Percentiles rank a stretch among this genome's conserved stretches.
These are phyloP conservation scores for Solanum aculeatissimum DNA, from an alignment of 305 asterid species.

Conservation along the genomic window DNA sequence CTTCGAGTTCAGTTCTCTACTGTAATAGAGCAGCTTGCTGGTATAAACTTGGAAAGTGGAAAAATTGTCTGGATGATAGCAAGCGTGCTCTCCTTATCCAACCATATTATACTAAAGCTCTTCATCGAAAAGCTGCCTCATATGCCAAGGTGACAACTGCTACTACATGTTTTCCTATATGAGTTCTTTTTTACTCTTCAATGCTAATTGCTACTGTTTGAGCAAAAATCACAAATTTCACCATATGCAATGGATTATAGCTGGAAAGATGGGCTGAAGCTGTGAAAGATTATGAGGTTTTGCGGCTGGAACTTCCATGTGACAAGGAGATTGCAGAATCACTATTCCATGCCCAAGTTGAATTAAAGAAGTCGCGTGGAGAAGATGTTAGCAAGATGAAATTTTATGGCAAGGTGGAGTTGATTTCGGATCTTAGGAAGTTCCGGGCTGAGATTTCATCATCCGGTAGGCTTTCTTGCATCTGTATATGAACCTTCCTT, in stretches of 20 bases:
- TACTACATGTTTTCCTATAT: neutral
- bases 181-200: neutral
- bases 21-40: slow-evolving; percentile 97
- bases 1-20: slow-evolving; percentile 70
- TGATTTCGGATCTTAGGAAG: slow-evolving; percentile 41
- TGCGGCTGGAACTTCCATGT: slow-evolving; percentile 46
- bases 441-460: slow-evolving; percentile 48
- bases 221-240: neutral
- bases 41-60: slow-evolving; percentile 81
- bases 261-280: slow-evolving; percentile 68
- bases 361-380: slow-evolving; percentile 47
- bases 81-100: slow-evolving; percentile 61
- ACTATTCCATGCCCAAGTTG: slow-evolving; percentile 42
- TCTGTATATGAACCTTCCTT: neutral
- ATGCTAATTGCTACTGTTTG: neutral
- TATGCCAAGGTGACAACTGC: slow-evolving; percentile 41
- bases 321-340: slow-evolving; percentile 57
- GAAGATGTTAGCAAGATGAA: slow-evolving; percentile 52
- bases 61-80: slow-evolving; percentile 66
- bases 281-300: slow-evolving; percentile 51
- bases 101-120: slow-evolving; percentile 79
- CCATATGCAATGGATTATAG: slow-evolving; percentile 11
- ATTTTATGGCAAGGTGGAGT: slow-evolving; percentile 59
- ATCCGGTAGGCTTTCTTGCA: slow-evolving; percentile 26
- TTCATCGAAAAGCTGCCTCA: slow-evolving; percentile 82